Base-by-base conservation (phyloP, 1,284 basidiomycete species). In the Termitomyces sp. region DNA sequence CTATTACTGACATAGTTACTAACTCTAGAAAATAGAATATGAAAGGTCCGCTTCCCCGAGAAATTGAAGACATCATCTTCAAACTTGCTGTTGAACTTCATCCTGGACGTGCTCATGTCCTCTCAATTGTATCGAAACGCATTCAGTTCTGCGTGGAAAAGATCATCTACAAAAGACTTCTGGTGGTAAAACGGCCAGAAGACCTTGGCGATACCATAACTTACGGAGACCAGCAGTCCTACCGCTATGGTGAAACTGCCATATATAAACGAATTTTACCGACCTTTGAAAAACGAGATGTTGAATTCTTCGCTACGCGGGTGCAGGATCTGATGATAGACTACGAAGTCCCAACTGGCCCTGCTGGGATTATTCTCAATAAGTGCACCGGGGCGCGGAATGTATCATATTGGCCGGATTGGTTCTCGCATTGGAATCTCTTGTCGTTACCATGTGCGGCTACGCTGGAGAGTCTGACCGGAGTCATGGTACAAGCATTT, bases 11-110 rank as follows among this genome's bases (percentile, higher is more conserved):
- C n/a, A n/a, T n/a, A n/a, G 21, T 35, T 16, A 35, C n/a, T 35
- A 14, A 35, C 34, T 35, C 34, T 7, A n/a, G n/a, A 14, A 5
- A 24, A 24, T 30, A 44, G 42, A n/a, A 33, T 6, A 44, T 44
- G 42, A 3, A 11, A 4, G 3, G n/a, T 31, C n/a, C 5, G 42
- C 26, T 33, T 18, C 42, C 42, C 9, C 13, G n/a, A n/a, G 51
- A 52, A n/a, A 52, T 52, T n/a, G 40, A n/a, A 47, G 30, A 39
- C 28, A 52, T n/a, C n/a, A 52, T 52, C 5, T 43, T 52, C 26
- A 28, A 52, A 16, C 33, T 3, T 3, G 45, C 51, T 3, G 46
- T 45, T 8, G 30, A 19, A 4, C 26, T 34, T 13, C 39, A 16
- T 31, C 51, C 51, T 18, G 39, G 6, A 24, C 5, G 5, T 24